These are phyloP conservation scores for Chlorencoelia australis DNA, from an alignment of 2,329 filamentous ascomycete species.

Conservation along the genomic window DNA sequence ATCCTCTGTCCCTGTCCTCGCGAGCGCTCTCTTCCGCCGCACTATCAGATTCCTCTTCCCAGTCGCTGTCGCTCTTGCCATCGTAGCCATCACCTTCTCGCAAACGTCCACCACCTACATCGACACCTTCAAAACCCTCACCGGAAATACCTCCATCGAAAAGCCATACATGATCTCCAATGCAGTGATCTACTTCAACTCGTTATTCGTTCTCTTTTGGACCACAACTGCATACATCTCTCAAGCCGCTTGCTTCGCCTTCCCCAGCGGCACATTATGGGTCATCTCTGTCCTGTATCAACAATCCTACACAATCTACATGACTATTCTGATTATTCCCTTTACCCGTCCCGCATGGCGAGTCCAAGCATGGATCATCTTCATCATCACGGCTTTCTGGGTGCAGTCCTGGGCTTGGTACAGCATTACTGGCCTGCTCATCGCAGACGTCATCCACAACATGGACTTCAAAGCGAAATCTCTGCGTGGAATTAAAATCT, in stretches of 20 bases:
- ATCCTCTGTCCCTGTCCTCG: conserved; percentile 26
- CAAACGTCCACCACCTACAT: conserved; percentile 28
- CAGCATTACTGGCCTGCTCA: conserved; percentile 32
- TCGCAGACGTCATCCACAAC: conserved; percentile 34
- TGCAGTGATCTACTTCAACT: conserved; percentile 35
- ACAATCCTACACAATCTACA: conserved; percentile 38
- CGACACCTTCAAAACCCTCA: conserved; percentile 28
- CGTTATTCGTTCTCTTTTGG: conserved; percentile 38
- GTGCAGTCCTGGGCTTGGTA: conserved; percentile 39
- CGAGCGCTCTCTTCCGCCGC: conserved; percentile 33
- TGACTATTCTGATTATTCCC: conserved; percentile 37
- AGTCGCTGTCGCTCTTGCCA: conserved; percentile 31
- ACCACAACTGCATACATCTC: conserved; percentile 28
- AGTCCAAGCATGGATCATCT: conserved; percentile 15
- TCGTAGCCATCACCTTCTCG: conserved; percentile 30
- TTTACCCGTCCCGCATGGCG: conserved; percentile 14
- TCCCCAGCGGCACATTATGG: conserved; percentile 36
- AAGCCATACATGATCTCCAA: conserved; percentile 28
- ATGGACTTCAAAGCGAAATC: conserved; percentile 30
- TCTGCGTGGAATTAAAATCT: conserved; percentile 16
- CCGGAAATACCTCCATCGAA: conserved; percentile 30
- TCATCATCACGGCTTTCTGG: conserved; percentile 36
- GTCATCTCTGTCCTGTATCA: conserved; percentile 34
- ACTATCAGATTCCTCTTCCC: conserved; percentile 33
- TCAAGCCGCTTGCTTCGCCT: conserved; percentile 33